Conservation (phyloP, 2,329 filamentous ascomycete species). For the Neoscytalidium dimidiatum region DNA sequence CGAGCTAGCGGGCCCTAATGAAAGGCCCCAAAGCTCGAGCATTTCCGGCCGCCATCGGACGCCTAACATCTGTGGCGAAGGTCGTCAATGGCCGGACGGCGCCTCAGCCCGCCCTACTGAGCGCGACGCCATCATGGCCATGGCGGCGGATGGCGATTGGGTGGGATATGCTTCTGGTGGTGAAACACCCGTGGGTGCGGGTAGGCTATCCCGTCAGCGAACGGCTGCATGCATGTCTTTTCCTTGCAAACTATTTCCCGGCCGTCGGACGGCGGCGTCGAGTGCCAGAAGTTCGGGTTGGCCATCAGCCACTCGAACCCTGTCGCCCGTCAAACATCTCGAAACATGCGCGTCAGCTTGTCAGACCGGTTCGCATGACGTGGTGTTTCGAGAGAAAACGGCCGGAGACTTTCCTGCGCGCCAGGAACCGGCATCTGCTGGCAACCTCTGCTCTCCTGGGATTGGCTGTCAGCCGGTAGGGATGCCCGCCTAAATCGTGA, state of each 20-base stretch:
- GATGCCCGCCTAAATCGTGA: background rate
- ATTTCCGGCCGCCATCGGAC: background rate
- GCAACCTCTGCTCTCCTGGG: background rate
- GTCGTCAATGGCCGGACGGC: background rate
- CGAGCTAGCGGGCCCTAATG: slow-evolving; percentile 3
- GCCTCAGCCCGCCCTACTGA: background rate
- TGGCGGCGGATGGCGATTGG: background rate
- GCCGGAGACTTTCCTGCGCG: background rate
- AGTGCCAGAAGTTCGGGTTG: slow-evolving; percentile 1
- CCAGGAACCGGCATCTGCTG: background rate
- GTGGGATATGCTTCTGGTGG: background rate
- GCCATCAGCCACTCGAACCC: background rate
- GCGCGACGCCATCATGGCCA: background rate
- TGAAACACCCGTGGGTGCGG: slow-evolving; percentile 4
- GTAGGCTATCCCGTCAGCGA: background rate
- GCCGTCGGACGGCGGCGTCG: background rate
- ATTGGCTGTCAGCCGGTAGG: background rate
- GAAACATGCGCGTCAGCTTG: slow-evolving; percentile 2
- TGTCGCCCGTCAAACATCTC: background rate
- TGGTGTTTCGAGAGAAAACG: background rate
- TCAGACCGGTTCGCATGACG: background rate
- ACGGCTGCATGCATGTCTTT: background rate
- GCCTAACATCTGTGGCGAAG: background rate
- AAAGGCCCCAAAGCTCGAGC: background rate
- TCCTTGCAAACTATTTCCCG: background rate